These are phyloP conservation scores for Corrigiola litoralis DNA, from an alignment of 179 eudicot species.

Conservation along the genomic window DNA sequence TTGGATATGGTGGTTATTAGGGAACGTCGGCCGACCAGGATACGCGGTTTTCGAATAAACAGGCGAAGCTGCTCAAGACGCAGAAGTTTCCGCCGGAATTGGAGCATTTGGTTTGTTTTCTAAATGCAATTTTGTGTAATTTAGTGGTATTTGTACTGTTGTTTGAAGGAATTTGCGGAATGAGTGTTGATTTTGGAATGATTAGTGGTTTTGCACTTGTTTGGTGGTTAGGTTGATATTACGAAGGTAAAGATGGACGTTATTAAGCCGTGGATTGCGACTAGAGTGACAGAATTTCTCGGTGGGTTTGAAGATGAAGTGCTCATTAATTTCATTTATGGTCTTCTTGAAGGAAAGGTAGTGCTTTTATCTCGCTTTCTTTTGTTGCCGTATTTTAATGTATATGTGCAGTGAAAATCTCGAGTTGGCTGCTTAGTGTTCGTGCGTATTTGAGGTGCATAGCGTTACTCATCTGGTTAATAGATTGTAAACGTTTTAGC, in stretches of 20 bases:
- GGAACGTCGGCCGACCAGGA: slow-evolving; percentile 99
- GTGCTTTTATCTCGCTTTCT: background rate
- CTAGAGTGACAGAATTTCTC: slow-evolving; percentile 78
- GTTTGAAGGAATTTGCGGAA: too few relatives aligned
- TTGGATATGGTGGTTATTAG: slow-evolving; percentile 25
- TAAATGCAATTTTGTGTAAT: background rate
- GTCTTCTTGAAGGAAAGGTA: slow-evolving; percentile 93
- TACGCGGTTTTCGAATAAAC: slow-evolving; percentile 95
- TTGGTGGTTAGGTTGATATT: slow-evolving; percentile 61
- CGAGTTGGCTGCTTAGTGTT: background rate
- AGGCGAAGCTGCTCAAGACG: slow-evolving; percentile 82
- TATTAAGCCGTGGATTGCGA: slow-evolving; percentile 90
- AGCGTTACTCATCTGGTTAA: too few relatives aligned
- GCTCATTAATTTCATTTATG: slow-evolving; percentile 84
- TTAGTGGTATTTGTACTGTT: background rate
- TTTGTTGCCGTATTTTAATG: background rate
- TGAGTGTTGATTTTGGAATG: too few relatives aligned
- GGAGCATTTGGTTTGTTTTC: slow-evolving; percentile 67
- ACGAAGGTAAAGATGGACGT: slow-evolving; percentile 97
- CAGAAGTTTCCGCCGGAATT: slow-evolving; percentile 90
- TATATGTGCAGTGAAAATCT: background rate
- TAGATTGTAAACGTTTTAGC: too few relatives aligned
- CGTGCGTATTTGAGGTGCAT: too few relatives aligned
- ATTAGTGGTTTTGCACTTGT: too few relatives aligned
- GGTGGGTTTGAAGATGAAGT: slow-evolving; percentile 99